Base-by-base conservation (phyloP, 257 asterid species). In the Verbascum thapsus region DNA sequence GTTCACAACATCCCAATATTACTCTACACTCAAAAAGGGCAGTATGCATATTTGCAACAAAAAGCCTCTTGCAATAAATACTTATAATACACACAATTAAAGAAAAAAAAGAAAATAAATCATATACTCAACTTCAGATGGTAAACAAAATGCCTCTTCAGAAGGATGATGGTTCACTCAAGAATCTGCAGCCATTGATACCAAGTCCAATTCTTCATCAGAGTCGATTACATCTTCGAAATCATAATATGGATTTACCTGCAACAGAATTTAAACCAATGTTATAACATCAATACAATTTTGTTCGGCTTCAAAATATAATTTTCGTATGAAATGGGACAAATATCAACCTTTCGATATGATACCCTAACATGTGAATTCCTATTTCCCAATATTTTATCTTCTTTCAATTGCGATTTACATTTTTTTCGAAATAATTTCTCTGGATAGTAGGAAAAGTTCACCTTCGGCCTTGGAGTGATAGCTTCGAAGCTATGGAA, bases 391-490 rank as follows among this genome's bases (percentile, higher is more conserved):
- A 10, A 59, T 13, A 9, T 17, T 42, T 51, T 16, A 23, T 53
- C 17, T 20, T 55, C 62, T 59, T 60, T 40, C 13, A 12, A 1
- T 20, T 11, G 58, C 12, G 41, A 7, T 54, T 39, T 35, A 37
- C 40, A 58, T 15, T 54, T 55, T 53, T 50, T 32, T 15, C n/a
- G 39, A 43, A 20, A 18, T 44, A 13, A 20, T 44, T 68, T 32
- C 8, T 4, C 19, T 12, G 37, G 34, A 30, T 41, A 58, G 58
- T 56, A 38, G 52, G 61, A 65, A 54, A 30, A 3, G 41, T 77
- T n/a, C 44, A 94, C 99, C 97, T 75, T 76, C 16, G 99, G 96
- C 66, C 99, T 85, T 44, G 99, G 99, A 68, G 87, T 70, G 74
- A 92, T 81, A 48, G 99, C 99, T 66, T 85, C 95, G 64, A 90